Evolutionary conservation across 768 basidiomycete genomes (phyloP), one percentile per base, ranked within the genome.

Genomic region (Mycena haematopus): DNA sequence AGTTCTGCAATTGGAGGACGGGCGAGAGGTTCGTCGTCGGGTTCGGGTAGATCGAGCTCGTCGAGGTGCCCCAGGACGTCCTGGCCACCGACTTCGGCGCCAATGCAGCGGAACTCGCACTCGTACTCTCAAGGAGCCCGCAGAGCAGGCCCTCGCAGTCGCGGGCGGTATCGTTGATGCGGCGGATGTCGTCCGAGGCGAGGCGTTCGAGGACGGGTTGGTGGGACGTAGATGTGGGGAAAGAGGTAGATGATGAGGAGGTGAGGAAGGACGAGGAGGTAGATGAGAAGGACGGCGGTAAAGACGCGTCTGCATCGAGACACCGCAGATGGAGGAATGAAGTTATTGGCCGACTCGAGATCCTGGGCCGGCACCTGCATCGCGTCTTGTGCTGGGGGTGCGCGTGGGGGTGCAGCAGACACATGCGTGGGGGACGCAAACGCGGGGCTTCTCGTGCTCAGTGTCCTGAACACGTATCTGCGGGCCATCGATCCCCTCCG

Each of bases 91-190:
- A 91, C 84, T 73, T 93, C 92, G 6, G 84, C 86, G 1, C 87
- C 85, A 67, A 93, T 90, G 71, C 86, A 86, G 67, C 84, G 82
- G 70, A 95, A 86, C 74, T 94, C 89, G 55, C 92, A 84, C 70
- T 95, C 93, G 71, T 83, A 90, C 65, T 88, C n/a, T n/a, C 90
- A 35, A 88, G 77, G 56, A 95, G 75, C 70, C 87, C 91, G 54
- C 93, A 87, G 6, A 93, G 85, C 75, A 95, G 93, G 3, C 81
- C 83, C 72, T 95, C 93, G 59, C 93, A 84, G 68, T 92, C 88
- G 50, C 87, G 85, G 35, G 86, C 84, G 14, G 87, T 84, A 58
- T 90, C 88, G 74, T 93, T 90, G 62, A 95, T 82, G 36, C 84
- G 82, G 38, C 92, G 84, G 68, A 96, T 91, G 63, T 93, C 81